Percentiles rank a stretch among this genome's conserved stretches.
These are phyloP conservation scores for Trichophyton equinum DNA, from an alignment of 2,329 filamentous ascomycete genomes.

Conservation along the genomic window DNA sequence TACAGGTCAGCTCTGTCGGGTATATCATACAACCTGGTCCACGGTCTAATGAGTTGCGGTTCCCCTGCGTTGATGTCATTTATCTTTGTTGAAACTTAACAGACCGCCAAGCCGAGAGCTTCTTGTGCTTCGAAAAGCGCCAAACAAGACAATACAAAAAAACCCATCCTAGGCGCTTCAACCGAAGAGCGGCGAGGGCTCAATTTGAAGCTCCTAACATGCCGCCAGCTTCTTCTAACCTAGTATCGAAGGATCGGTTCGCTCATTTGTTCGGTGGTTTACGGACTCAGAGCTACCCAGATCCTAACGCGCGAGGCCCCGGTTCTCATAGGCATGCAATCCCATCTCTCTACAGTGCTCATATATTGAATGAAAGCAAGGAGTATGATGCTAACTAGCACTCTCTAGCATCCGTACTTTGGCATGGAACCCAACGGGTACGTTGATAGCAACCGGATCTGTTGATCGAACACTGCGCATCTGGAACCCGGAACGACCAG, in stretches of 20 bases:
- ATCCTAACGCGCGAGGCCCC: constrained; percentile 44
- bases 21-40: background rate
- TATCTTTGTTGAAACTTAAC: background rate
- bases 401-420: constrained; percentile 55
- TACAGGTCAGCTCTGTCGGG: background rate
- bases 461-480: constrained; percentile 82
- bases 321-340: constrained; percentile 42
- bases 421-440: constrained; percentile 79
- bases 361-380: background rate
- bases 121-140: background rate
- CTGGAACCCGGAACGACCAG: constrained; percentile 57
- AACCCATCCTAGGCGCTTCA: background rate
- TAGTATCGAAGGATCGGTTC: constrained; percentile 54
- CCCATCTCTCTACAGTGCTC: background rate
- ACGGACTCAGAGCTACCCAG: constrained; percentile 59
- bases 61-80: background rate
- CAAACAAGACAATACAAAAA: background rate
- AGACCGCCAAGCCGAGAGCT: background rate
- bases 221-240: constrained; percentile 29
- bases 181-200: background rate
- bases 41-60: background rate
- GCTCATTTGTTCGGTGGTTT: constrained; percentile 52
- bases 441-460: constrained; percentile 72
- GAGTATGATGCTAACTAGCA: constrained; percentile 11
- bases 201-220: constrained; percentile 16